Percentiles rank a stretch among this genome's conserved stretches.
Conservation (phyloP, 768 basidiomycete species). For the Agrocybe pediades region DNA sequence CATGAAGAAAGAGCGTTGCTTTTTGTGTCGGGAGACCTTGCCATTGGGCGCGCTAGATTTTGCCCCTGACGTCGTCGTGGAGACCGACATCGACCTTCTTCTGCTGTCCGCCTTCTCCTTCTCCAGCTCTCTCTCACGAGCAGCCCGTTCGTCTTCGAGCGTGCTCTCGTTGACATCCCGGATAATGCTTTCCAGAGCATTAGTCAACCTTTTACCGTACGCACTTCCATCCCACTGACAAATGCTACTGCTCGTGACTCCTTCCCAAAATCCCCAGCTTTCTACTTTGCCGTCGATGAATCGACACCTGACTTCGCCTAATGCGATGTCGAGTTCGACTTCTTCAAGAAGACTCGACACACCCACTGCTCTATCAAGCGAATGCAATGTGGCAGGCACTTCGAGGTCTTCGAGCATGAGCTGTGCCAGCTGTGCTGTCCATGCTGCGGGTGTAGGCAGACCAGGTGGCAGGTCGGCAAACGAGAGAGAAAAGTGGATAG, state of each 20-base stretch:
- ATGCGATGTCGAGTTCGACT: constrained; percentile 62
- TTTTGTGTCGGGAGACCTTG: constrained; percentile 58
- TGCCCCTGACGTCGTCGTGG: constrained; percentile 2
- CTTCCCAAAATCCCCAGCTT: constrained; percentile 40
- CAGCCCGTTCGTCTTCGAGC: constrained; percentile 38
- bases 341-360: constrained; percentile 56
- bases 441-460: constrained; percentile 50
- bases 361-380: constrained; percentile 62
- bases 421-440: constrained; percentile 55
- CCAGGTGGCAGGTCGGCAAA: constrained; percentile 53
- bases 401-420: constrained; percentile 55
- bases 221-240: constrained; percentile 13
- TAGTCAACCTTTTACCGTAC: constrained; percentile 19
- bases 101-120: constrained; percentile 27
- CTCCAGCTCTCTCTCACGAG: constrained; percentile 33
- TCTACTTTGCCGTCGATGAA: constrained; percentile 60
- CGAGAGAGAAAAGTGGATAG: constrained; percentile 59
- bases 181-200: constrained; percentile 54
- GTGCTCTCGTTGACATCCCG: constrained; percentile 53
- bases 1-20: constrained; percentile 70
- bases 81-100: constrained; percentile 12
- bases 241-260: constrained; percentile 25
- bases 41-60: constrained; percentile 15
- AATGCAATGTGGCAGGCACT: constrained; percentile 51
- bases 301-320: constrained; percentile 45